Evolutionary conservation across 305 asterid species (phyloP), one percentile per base, ranked within the genome.

Genomic region (Fraxinus baroniana): DNA sequence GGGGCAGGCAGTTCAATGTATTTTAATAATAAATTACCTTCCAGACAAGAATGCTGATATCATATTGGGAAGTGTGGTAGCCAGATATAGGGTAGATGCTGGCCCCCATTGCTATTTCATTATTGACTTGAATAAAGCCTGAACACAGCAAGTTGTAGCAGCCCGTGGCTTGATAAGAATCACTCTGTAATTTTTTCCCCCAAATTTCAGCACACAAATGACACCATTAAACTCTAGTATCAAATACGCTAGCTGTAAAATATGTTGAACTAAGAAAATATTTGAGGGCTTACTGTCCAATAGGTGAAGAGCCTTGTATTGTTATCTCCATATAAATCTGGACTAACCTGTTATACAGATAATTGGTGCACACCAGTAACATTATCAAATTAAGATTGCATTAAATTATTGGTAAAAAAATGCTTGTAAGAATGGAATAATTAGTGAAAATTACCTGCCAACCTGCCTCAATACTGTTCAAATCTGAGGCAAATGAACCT

Each of bases 11-110:
- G 80, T 79, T 81, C 75, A 64, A 7, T 22, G 35, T 68, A 22
- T 78, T 20, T 74, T 17, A 77, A 79, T 36, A 82, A 70, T 15
- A 74, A 60, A 37, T 62, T 84, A 91, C 94, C 94, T 91, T 91
- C 94, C 94, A 91, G 85, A 91, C 90, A 88, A 91, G 94, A 36
- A 91, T 91, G 91, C 92, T 90, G 88, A 91, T 91, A 86, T 91
- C 94, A 88, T 87, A 91, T 81, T 90, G 94, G 36, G 92, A 87
- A 83, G 81, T 33, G 49, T 64, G 84, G 76, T 85, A 88, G 84
- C 74, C 81, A 20, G 94, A 91, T 74, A 87, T 86, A 76, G 94
- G 94, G 87, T 28, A 80, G 64, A 91, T 91, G 89, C 91, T 89
- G 89, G 93, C 94, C 87, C 94, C 93, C 92, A 91, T 84, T 39